Percentiles rank a stretch among this genome's conserved stretches.
Conservation (phyloP, 2,329 filamentous ascomycete species). For the Paracorniculantispora psalliotae region DNA sequence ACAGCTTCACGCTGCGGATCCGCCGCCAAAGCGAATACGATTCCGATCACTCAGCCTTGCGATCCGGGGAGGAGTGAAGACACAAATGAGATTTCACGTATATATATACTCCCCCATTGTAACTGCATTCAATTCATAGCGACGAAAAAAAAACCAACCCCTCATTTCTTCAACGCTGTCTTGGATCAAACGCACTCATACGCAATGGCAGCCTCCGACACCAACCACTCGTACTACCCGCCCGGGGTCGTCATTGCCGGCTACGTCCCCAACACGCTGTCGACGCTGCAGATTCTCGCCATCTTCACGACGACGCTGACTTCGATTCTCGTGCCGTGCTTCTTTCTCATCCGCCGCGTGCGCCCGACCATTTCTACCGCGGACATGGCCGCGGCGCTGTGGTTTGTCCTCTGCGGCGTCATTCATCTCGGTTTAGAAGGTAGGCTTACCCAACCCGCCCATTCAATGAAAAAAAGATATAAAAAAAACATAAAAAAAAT, state of each 20-base stretch:
- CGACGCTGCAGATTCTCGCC: conserved; percentile 52
- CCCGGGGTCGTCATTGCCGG: conserved; percentile 54
- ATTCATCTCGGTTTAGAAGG: conserved; percentile 31
- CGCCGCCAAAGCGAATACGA: neutral
- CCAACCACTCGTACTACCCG: conserved; percentile 66
- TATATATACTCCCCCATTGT: neutral
- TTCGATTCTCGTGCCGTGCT: conserved; percentile 53
- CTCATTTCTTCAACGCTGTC: neutral
- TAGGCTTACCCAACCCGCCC: neutral
- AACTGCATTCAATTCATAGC: neutral
- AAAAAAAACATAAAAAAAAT: no score
- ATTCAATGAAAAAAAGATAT: neutral
- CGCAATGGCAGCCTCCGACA: neutral
- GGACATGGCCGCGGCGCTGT: conserved; percentile 58
- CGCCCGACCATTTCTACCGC: conserved; percentile 45
- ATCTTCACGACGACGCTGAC: conserved; percentile 54
- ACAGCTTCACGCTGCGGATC: neutral
- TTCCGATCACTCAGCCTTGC: no score
- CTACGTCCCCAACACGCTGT: conserved; percentile 62
- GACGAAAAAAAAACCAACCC: neutral
- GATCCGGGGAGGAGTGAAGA: neutral
- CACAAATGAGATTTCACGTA: neutral
- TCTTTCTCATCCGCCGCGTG: conserved; percentile 45
- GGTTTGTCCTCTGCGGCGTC: conserved; percentile 64
- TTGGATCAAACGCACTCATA: neutral